Conservation (phyloP, 2,329 filamentous ascomycete species). For the Aspergillus sp. region DNA sequence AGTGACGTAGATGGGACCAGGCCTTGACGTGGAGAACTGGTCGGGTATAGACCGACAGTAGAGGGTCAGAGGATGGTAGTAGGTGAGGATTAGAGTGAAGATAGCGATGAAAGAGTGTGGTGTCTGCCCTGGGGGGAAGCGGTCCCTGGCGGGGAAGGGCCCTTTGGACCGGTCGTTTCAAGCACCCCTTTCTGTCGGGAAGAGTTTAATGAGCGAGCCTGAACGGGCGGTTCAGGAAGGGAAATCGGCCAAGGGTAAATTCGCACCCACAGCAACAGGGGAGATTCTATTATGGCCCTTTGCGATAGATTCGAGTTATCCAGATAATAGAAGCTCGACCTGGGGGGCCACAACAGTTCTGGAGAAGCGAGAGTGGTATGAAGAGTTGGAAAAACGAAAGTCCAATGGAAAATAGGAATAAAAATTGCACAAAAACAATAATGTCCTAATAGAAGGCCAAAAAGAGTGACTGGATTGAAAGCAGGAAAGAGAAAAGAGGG, state of each 20-base stretch:
- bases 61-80: slow-evolving; percentile 5
- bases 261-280: background rate
- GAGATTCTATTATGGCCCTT: background rate
- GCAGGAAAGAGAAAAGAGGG: slow-evolving; percentile 11
- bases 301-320: background rate
- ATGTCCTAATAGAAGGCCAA: slow-evolving; percentile 11
- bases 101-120: slow-evolving; percentile 10
- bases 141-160: slow-evolving; percentile 21
- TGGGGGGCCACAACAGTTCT: slow-evolving; percentile 6
- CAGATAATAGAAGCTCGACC: background rate
- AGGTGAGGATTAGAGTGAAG: slow-evolving; percentile 7
- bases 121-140: slow-evolving; percentile 15
- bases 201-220: slow-evolving; percentile 18
- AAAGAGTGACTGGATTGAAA: slow-evolving; percentile 18
- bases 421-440: background rate
- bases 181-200: slow-evolving; percentile 22
- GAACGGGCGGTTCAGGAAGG: slow-evolving; percentile 9
- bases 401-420: no score
- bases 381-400: slow-evolving; percentile 2
- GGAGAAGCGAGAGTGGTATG: slow-evolving; percentile 1
- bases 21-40: background rate
- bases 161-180: slow-evolving; percentile 23
- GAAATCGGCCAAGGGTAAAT: slow-evolving; percentile 7
- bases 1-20: background rate
- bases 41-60: background rate